These are phyloP conservation scores for Penicillium sp. DNA, from an alignment of 2,329 filamentous ascomycete species.

Conservation along the genomic window DNA sequence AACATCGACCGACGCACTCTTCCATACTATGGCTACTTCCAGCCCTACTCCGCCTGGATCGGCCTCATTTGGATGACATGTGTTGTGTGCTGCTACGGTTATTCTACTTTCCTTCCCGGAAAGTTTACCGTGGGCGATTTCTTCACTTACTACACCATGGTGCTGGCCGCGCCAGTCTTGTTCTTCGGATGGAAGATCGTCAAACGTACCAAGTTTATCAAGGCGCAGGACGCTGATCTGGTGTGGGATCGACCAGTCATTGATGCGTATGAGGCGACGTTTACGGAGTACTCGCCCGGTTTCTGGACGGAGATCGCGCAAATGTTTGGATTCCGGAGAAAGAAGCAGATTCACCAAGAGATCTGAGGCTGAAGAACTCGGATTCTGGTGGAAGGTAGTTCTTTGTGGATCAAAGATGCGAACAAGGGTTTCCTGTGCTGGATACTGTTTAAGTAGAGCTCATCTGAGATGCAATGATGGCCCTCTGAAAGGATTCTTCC, in stretches of 20 bases:
- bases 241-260: slow-evolving; percentile 13
- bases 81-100: slow-evolving; percentile 72
- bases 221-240: slow-evolving; percentile 12
- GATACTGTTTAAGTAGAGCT: too few relatives aligned
- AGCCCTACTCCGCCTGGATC: slow-evolving; percentile 70
- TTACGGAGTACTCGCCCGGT: slow-evolving; percentile 26
- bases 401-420: too few relatives aligned
- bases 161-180: slow-evolving; percentile 65
- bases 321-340: slow-evolving; percentile 8
- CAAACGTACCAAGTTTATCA: slow-evolving; percentile 14
- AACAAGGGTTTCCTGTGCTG: too few relatives aligned
- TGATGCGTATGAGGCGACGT: slow-evolving; percentile 14
- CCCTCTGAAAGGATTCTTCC: too few relatives aligned
- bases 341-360: neutral
- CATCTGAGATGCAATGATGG: too few relatives aligned
- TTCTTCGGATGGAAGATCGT: slow-evolving; percentile 65
- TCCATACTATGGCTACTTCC: slow-evolving; percentile 66
- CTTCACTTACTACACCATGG: slow-evolving; percentile 68
- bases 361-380: neutral
- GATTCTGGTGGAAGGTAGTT: too few relatives aligned
- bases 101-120: slow-evolving; percentile 66
- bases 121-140: slow-evolving; percentile 65
- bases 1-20: slow-evolving; percentile 64
- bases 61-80: slow-evolving; percentile 62
- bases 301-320: slow-evolving; percentile 54